Conservation (phyloP, 768 basidiomycete genomes). For the Termitomyces heimii region DNA sequence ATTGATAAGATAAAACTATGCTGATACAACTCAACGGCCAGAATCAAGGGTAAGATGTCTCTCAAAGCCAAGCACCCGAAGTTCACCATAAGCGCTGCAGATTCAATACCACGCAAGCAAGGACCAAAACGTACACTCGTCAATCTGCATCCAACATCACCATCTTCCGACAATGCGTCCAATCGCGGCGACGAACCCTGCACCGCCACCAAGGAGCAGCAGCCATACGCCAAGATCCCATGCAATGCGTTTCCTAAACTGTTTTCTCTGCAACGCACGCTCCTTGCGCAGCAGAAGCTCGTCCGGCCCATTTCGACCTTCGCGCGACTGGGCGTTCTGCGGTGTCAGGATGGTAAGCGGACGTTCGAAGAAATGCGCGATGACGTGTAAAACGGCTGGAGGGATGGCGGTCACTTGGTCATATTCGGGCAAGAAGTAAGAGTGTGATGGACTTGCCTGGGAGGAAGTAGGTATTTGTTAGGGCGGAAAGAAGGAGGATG, state of each 20-base stretch:
- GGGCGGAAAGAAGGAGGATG: conserved; percentile 41
- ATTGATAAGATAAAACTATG: neutral
- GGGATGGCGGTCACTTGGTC: neutral
- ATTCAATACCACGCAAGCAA: neutral
- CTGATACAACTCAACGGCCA: conserved; percentile 7
- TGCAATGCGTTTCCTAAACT: conserved; percentile 63
- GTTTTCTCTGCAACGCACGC: conserved; percentile 67
- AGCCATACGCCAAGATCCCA: conserved; percentile 86
- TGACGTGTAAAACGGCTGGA: conserved; percentile 69
- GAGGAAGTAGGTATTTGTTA: conserved; percentile 54
- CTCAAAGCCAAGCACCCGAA: neutral
- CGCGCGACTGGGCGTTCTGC: conserved; percentile 12
- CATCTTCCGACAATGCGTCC: conserved; percentile 48
- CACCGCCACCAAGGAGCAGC: conserved; percentile 53
- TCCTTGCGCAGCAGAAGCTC: conserved; percentile 86
- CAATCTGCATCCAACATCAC: conserved; percentile 23
- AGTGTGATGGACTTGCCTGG: conserved; percentile 37
- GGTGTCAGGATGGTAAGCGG: conserved; percentile 83
- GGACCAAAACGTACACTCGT: neutral
- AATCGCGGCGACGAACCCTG: conserved; percentile 50
- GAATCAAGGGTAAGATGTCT: neutral
- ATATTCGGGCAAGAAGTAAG: neutral
- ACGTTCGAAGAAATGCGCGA: conserved; percentile 76
- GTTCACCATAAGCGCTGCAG: neutral
- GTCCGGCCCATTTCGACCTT: conserved; percentile 28